phyloP scores from a whole-genome alignment of 345 rosid genomes.

The Eutrema heterophyllum region DNA sequence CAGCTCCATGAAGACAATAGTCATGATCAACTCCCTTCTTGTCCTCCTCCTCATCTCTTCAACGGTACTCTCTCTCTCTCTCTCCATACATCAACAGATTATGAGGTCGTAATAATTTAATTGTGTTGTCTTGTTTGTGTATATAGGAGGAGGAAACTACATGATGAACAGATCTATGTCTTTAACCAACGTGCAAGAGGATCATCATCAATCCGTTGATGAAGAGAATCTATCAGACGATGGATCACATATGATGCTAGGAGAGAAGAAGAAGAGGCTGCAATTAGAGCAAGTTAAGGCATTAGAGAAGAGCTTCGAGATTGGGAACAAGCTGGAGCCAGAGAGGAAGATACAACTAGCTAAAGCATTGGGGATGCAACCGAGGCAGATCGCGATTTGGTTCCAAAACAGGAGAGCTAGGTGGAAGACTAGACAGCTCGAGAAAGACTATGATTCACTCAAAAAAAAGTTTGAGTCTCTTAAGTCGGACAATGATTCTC shows the following conservation, averaged over 20 bases:
- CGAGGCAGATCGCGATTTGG: conserved; percentile 72
- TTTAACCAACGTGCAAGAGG: conserved; percentile 48
- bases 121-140: conserved; percentile 2
- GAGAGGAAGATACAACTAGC: conserved; percentile 70
- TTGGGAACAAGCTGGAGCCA: conserved; percentile 77
- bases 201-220: conserved; percentile 20
- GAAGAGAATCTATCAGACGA: conserved; percentile 73
- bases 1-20: conserved; percentile 46
- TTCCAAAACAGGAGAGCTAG: conserved; percentile 74
- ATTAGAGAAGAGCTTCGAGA: conserved; percentile 65
- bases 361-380: conserved; percentile 61
- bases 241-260: conserved; percentile 48
- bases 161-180: conserved; percentile 81
- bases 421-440: conserved; percentile 78
- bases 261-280: conserved; percentile 76
- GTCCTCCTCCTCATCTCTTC: conserved; percentile 54
- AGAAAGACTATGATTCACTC: conserved; percentile 56
- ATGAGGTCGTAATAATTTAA: not conserved
- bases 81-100: not conserved
- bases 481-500: conserved; percentile 58
- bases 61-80: conserved; percentile 35
- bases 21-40: conserved; percentile 47
- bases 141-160: conserved; percentile 46
- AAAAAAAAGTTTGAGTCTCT: conserved; percentile 62
- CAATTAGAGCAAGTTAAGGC: conserved; percentile 66